Evolutionary conservation across 2,329 filamentous ascomycete genomes (phyloP), one percentile per base, ranked within the genome.

Genomic region (Diaporthe caulivora): DNA sequence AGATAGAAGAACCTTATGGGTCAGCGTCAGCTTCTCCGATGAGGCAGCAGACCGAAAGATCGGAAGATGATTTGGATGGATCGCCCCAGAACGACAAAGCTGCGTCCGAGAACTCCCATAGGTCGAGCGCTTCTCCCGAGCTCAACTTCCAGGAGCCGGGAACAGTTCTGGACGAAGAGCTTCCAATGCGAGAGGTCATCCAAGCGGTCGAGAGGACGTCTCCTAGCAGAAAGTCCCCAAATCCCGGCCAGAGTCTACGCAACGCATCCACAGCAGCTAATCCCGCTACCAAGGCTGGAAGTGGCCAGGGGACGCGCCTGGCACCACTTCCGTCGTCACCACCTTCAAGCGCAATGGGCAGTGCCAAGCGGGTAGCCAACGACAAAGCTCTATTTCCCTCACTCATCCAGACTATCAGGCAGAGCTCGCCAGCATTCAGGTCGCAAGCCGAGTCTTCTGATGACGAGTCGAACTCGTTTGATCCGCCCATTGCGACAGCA

Each of bases 391-490:
- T 9, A 31, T 34, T 24, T 44, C 8, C 55, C 7, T 55, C 44
- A 6, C 17, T 26, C 2, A 10, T 9, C 4, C 31, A 17, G 7
- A 49, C 13, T 4, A n/a, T 47, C 29, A 42, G 24, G 31, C 69
- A 53, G 37, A 44, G 49, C 29, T 54, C 55, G 44, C 67, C 51
- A 49, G 67, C 17, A 10, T 54, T 62, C 42, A 44, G 34, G 8
- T 53, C 42, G 42, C 69, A 53, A 24, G 29, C 18, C 7, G 55
- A 53, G 18, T 71, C 55, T 4, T 62, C 69, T n/a, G 69, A 62
- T 62, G 68, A 71, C 15, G 69, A 71, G 26, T 51, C 44, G 24
- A 44, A 62, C 11, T 40, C 69, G 24, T 71, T 62, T 29, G 55
- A 71, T n/a, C 69, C 69, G 9, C 69, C 69, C 15, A 18, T 60